Conservation (phyloP, 108 stramenopile genomes). For the Discostella stelligeroides region DNA sequence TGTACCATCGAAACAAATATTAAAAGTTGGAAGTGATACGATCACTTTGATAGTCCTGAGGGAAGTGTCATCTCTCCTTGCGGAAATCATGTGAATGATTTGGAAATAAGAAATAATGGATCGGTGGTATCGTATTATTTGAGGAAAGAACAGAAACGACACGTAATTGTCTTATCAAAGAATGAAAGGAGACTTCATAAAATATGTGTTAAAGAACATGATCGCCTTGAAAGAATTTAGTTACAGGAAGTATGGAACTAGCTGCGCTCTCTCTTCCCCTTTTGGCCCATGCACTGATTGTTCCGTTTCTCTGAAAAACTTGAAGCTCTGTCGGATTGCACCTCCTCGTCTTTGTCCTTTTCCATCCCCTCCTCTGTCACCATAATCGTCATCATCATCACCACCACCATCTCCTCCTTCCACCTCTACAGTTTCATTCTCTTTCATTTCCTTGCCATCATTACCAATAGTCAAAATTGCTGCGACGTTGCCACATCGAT, state of each 20-base stretch:
- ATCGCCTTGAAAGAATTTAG: too few relatives aligned
- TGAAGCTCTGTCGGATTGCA: constrained; percentile 74
- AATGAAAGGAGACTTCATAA: too few relatives aligned
- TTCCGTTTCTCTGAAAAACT: constrained; percentile 85
- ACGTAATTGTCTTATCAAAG: too few relatives aligned
- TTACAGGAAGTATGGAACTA: constrained; percentile 92
- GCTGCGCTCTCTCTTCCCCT: constrained; percentile 82
- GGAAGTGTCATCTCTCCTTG: too few relatives aligned
- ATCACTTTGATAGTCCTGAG: constrained; percentile 14
- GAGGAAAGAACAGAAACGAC: too few relatives aligned
- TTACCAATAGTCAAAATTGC: constrained; percentile 77
- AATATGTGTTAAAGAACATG: too few relatives aligned
- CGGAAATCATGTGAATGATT: too few relatives aligned
- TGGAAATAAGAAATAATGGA: too few relatives aligned
- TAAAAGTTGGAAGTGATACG: not conserved
- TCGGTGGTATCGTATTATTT: too few relatives aligned
- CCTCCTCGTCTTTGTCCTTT: constrained; percentile 26
- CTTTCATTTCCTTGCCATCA: constrained; percentile 58
- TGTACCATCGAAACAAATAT: not conserved
- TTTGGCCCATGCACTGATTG: constrained; percentile 83
- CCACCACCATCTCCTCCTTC: constrained; percentile 52
- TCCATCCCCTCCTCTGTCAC: constrained; percentile 14
- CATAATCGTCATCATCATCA: too few relatives aligned
- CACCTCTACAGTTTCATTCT: constrained; percentile 59
- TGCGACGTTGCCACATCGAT: constrained; percentile 97